Evolutionary conservation across 78 protist species (phyloP).

Genomic region (Dictyostelium citrinum): DNA sequence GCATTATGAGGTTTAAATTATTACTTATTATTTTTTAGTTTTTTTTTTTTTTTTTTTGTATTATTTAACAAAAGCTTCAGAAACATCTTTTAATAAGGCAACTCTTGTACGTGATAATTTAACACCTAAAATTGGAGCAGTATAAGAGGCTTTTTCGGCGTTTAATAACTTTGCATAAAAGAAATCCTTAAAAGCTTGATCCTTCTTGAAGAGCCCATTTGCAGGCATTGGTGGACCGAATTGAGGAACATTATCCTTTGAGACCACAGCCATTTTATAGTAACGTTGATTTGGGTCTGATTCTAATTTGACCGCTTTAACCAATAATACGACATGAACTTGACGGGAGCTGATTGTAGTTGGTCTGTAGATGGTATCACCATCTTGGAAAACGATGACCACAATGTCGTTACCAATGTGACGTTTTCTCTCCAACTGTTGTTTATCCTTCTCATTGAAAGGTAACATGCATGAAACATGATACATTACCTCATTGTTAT

Average conservation of each 20-base stretch:
- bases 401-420: slow-evolving; percentile 82
- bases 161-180: slow-evolving; percentile 76
- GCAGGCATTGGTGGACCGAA: slow-evolving; percentile 73
- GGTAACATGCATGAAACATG: slow-evolving; percentile 79
- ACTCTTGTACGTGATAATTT: slow-evolving; percentile 71
- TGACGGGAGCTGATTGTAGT: slow-evolving; percentile 81
- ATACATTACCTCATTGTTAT: slow-evolving; percentile 80
- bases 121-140: slow-evolving; percentile 64
- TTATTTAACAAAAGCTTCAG: slow-evolving; percentile 51
- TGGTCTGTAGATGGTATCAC: slow-evolving; percentile 74
- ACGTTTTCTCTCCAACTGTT: slow-evolving; percentile 72
- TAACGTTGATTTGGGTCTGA: slow-evolving; percentile 64
- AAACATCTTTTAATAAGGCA: slow-evolving; percentile 70
- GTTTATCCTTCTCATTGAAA: slow-evolving; percentile 78
- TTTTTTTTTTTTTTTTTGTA: background rate
- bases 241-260: slow-evolving; percentile 62
- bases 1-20: no score
- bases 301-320: slow-evolving; percentile 43
- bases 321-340: slow-evolving; percentile 79
- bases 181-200: slow-evolving; percentile 74
- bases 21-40: no score
- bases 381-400: slow-evolving; percentile 75
- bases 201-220: slow-evolving; percentile 62
- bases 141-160: slow-evolving; percentile 75
- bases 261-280: slow-evolving; percentile 67